Evolutionary conservation across 257 asterid genomes (phyloP).

Genomic region (Lavandula angustifolia): DNA sequence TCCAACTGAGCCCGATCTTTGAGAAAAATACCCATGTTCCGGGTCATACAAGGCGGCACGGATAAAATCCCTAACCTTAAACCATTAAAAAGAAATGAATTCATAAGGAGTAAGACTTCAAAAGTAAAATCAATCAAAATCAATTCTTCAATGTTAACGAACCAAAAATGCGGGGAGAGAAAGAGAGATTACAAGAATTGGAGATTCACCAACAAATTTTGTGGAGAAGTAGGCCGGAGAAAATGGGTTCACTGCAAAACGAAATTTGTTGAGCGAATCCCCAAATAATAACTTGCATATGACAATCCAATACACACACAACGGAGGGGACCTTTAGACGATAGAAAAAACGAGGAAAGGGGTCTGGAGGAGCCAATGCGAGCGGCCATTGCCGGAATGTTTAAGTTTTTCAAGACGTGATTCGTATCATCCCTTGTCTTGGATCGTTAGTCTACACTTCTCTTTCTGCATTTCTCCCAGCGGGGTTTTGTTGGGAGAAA

Average conservation of each 20-base stretch:
- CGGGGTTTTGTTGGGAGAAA: conserved; percentile 28
- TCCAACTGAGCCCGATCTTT: conserved; percentile 87
- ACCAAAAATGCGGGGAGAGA: neutral
- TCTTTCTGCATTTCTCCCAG: neutral
- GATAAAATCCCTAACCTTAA: conserved; percentile 87
- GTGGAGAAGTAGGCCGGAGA: conserved; percentile 63
- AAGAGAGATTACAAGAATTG: conserved; percentile 55
- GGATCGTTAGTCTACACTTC: neutral
- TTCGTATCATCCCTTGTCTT: conserved; percentile 17
- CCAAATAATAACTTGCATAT: neutral
- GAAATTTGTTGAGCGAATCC: conserved; percentile 4
- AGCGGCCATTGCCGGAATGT: conserved; percentile 54
- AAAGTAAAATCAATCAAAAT: conserved; percentile 17
- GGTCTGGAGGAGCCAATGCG: conserved; percentile 50
- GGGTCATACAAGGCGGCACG: conserved; percentile 82
- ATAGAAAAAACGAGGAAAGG: conserved; percentile 38
- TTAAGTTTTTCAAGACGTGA: conserved; percentile 9
- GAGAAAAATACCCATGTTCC: conserved; percentile 78
- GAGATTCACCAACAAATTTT: conserved; percentile 63
- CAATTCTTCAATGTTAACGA: conserved; percentile 13
- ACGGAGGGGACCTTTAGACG: conserved; percentile 50
- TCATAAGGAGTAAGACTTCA: conserved; percentile 1
- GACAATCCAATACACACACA: neutral
- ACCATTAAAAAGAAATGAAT: neutral
- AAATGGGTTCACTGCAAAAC: conserved; percentile 53